phyloP scores from a whole-genome alignment of 2,329 filamentous ascomycete species.

The Botryotinia globosa region DNA sequence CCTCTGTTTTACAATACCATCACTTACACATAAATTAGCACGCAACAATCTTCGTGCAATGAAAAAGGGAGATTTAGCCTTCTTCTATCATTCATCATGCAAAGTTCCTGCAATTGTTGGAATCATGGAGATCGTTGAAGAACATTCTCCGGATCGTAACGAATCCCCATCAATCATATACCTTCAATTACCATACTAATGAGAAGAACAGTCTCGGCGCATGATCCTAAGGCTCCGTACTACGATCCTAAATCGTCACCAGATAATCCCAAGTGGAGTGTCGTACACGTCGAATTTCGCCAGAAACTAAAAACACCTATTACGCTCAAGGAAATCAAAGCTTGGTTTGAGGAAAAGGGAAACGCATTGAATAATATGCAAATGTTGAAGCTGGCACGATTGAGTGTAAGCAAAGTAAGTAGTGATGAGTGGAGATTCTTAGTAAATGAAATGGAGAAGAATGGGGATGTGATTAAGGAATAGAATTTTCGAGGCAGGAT shows the following conservation, averaged over 20 bases:
- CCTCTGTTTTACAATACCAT: constrained; percentile 21
- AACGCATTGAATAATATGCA: constrained; percentile 70
- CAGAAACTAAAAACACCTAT: constrained; percentile 75
- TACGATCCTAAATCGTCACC: constrained; percentile 75
- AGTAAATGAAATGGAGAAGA: constrained; percentile 18
- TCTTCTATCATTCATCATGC: constrained; percentile 96
- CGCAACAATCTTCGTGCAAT: constrained; percentile 89
- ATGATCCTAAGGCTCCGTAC: constrained; percentile 71
- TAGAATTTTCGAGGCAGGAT: background rate
- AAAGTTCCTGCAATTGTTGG: constrained; percentile 86
- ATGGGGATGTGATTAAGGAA: constrained; percentile 20
- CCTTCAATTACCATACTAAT: background rate
- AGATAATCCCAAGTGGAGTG: constrained; percentile 75
- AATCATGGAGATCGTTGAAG: constrained; percentile 82
- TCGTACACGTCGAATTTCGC: constrained; percentile 85
- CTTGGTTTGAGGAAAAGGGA: constrained; percentile 53
- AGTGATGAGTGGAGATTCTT: constrained; percentile 55
- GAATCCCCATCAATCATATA: background rate
- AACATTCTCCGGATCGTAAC: constrained; percentile 74
- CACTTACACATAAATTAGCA: constrained; percentile 48
- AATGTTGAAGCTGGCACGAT: constrained; percentile 73
- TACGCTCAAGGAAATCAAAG: constrained; percentile 67
- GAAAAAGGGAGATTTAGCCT: constrained; percentile 87
- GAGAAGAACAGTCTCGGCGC: constrained; percentile 48
- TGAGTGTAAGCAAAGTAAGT: constrained; percentile 74